Evolutionary conservation across 495 filamentous ascomycete species (phyloP), one percentile per base, ranked within the genome.

Genomic region (Daldinia bambusicola): DNA sequence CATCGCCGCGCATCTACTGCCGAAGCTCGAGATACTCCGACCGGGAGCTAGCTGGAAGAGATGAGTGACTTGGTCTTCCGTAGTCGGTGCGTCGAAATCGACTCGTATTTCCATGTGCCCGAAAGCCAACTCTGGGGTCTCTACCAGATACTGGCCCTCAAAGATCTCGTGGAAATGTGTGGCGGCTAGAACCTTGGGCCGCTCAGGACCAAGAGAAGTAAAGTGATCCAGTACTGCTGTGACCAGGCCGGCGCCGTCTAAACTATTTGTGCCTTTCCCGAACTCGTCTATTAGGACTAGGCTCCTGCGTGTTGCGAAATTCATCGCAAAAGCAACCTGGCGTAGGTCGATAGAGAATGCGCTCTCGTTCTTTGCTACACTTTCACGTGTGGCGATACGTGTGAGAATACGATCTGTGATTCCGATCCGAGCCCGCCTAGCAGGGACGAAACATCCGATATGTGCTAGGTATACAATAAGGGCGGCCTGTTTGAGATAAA

Each of bases 161-260:
- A 98, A 94, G 16, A 98, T 91, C 73, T 99, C 95, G 77, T 98
- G 94, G 69, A 96, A 98, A 75, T 99, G 96, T 0, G 96, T 98
- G 5, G 93, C 92, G 32, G 84, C 93, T 22, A 98, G 83, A 40
- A 98, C 89, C 77, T 93, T 97, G 0, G 96, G 94, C 43, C 88
- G 77, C n/a, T 90, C 83, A 2, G 79, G 63, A 2, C 83, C 88
- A 16, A 83, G 79, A 40, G 79, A 81, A 3, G 95, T 82, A 30
- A 98, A 87, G 77, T 97, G 84, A 69, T 92, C 86, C 40, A 97
- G 89, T 6, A 95, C 88, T 6, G 93, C 92, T 60, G 89, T 90
- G 55, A 93, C 89, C n/a, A 99, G 81, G 0, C 93, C 96, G 4
- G 94, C 91, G 20, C 95, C 95, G 80, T 95, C 91, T 66, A 85